These are phyloP conservation scores for Chlorella sp. DNA, from an alignment of 139 green algal species.

Conservation along the genomic window DNA sequence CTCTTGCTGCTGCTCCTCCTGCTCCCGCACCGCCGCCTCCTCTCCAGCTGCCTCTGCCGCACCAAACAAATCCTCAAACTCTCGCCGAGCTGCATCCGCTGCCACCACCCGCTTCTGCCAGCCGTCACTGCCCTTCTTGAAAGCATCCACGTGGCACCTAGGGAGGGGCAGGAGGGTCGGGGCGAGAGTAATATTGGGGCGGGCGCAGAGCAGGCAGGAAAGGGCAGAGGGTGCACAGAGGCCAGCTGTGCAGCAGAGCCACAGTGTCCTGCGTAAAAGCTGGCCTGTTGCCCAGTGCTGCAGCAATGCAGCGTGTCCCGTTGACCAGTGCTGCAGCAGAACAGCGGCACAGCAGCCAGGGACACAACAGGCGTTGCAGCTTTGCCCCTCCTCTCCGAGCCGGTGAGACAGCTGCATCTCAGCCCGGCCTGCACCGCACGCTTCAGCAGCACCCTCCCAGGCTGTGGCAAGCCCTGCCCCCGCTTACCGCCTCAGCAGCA, in stretches of 20 bases:
- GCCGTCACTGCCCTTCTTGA: slow-evolving; percentile 38
- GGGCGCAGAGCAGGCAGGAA: neutral
- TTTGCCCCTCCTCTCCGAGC: too few relatives aligned
- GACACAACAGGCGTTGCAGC: too few relatives aligned
- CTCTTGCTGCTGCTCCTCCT: neutral
- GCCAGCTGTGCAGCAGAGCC: too few relatives aligned
- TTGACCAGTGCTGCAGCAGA: too few relatives aligned
- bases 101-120: slow-evolving; percentile 32
- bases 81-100: slow-evolving; percentile 20
- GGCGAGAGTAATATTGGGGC: too few relatives aligned
- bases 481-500: slow-evolving; percentile 48
- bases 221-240: neutral
- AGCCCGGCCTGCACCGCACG: too few relatives aligned
- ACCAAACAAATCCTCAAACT: slow-evolving; percentile 51
- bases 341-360: too few relatives aligned
- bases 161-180: neutral
- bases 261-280: too few relatives aligned
- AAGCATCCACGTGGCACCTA: slow-evolving; percentile 45
- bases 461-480: neutral
- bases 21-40: neutral
- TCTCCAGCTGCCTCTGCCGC: neutral
- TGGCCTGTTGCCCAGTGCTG: too few relatives aligned
- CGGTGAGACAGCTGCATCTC: too few relatives aligned
- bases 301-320: too few relatives aligned
- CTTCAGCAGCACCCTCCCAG: neutral